Conservation (phyloP, 2,329 filamentous ascomycete genomes). For the Trichoderma breve region DNA sequence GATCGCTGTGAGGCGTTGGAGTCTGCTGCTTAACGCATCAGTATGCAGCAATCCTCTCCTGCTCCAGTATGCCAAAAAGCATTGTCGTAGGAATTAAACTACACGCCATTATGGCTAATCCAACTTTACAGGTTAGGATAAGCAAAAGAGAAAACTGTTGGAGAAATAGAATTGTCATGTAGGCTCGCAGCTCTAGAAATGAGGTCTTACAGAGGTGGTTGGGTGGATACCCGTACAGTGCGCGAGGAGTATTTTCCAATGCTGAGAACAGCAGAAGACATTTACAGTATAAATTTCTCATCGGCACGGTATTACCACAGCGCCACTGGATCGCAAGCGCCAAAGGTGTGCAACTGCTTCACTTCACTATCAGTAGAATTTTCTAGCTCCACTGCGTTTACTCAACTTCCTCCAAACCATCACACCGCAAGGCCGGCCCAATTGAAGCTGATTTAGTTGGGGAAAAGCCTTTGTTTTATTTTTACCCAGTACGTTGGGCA, state of each 20-base stretch:
- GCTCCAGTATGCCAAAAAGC: not conserved
- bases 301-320: not conserved
- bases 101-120: not conserved
- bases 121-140: not conserved
- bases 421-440: not conserved
- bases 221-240: not conserved
- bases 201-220: not conserved
- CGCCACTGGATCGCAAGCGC: not conserved
- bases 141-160: not conserved
- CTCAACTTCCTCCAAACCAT: not conserved
- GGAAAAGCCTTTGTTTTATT: not conserved
- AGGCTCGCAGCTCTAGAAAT: not conserved
- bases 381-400: constrained; percentile 10
- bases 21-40: not conserved
- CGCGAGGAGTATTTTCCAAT: not conserved
- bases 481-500: not conserved
- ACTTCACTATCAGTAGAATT: constrained; percentile 3
- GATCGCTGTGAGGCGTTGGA: not conserved
- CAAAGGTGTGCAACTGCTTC: not conserved
- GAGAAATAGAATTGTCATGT: not conserved
- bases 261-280: not conserved
- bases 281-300: not conserved
- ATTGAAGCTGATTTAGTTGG: not conserved
- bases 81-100: not conserved
- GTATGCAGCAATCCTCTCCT: not conserved